Base-by-base conservation (phyloP, 1,139 yeast species). In the Trichomonascaceae sp. region DNA sequence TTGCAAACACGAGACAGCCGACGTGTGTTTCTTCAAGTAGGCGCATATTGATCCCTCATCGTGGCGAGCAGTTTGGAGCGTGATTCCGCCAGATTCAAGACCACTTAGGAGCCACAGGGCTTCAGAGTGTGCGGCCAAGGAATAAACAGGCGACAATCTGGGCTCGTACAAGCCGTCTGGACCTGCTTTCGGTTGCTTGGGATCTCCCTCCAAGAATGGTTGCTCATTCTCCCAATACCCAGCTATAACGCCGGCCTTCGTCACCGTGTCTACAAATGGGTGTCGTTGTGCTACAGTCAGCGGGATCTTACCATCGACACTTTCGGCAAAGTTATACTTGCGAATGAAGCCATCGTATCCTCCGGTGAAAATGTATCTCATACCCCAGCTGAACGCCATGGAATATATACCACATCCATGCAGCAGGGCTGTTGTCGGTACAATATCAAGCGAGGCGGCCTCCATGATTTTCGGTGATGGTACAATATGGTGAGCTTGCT, bases 211-310 rank as follows among this genome's bases (percentile, higher is more conserved):
- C 47, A 50, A 49, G 41, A 72, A 62, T 0, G 95, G 95, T 50
- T 84, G 81, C 56, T 87, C 98, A 54, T 89, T 92, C 50, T 87
- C 97, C 96, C 97, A 89, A 57, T 84, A 89, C 0, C 93, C 77
- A 22, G 70, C 57, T 11, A 87, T 60, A 2, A 82, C 78, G 3
- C 97, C 98, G 0, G 89, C 89, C 35, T 56, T 78, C 16, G 80
- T 70, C 26, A 89, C 71, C 0, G 93, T 71, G 52, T 89, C 99
- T 13, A 84, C 85, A 39, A 84, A 63, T 33, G 84, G 81, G 54
- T 89, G 98, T 47, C 74, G 74, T 54, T 89, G 98, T 2, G 94
- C 87, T 48, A 85, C 81, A 0, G 98, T 89, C 37, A 89, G 61
- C 2, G 93, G 92, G 4, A 80, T 64, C 48, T 80, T 81, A n/a